Percentiles rank a stretch among this genome's conserved stretches.
phyloP scores from a whole-genome alignment of 139 green algal species.

The Micractinium sp. region DNA sequence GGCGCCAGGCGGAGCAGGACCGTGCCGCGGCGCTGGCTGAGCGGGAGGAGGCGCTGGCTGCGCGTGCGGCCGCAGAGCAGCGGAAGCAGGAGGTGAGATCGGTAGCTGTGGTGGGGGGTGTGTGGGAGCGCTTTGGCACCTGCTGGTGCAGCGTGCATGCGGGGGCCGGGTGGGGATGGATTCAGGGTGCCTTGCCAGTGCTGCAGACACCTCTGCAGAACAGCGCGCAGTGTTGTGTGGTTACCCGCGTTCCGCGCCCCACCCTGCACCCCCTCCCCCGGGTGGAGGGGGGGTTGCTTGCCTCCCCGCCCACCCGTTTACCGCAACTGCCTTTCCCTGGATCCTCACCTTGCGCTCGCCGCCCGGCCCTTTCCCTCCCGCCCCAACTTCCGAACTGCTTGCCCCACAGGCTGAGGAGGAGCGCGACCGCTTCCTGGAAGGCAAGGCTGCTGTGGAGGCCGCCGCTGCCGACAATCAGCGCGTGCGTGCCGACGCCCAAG shows the following conservation, averaged over 20 bases:
- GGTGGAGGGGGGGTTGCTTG: no score
- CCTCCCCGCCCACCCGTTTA: no score
- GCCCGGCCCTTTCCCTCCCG: not conserved
- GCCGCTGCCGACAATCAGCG: conserved; percentile 16
- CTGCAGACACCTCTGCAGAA: no score
- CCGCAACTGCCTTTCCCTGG: no score
- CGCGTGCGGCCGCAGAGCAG: not conserved
- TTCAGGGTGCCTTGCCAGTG: no score
- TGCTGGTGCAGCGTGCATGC: not conserved
- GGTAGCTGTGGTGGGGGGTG: no score
- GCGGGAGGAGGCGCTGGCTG: not conserved
- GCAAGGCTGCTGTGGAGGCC: not conserved
- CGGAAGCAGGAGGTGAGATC: not conserved
- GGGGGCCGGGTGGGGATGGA: no score
- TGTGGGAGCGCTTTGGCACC: not conserved
- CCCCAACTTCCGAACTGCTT: no score
- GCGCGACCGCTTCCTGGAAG: conserved; percentile 5
- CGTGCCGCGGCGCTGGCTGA: conserved; percentile 6
- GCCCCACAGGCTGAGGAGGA: conserved; percentile 9
- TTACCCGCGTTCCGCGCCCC: no score
- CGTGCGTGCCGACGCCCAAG: not conserved
- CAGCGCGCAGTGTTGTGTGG: not conserved
- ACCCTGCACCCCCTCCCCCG: no score
- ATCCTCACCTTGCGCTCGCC: not conserved
- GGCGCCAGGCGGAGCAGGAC: conserved; percentile 20